Conservation (phyloP, 2,329 filamentous ascomycete species). For the Colletotrichum cordylinicola region DNA sequence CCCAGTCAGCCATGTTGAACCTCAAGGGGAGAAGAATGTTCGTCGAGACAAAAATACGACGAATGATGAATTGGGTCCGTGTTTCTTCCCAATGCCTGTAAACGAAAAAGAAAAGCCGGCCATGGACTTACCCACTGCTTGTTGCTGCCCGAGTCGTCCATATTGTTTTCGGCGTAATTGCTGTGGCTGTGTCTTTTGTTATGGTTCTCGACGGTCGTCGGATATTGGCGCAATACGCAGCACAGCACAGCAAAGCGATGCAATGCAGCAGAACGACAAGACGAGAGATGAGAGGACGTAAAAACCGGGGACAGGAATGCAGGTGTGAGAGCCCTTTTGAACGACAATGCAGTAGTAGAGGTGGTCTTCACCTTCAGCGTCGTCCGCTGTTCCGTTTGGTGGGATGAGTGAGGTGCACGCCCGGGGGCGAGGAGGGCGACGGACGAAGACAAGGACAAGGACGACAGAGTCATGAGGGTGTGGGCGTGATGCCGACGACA, state of each 20-base stretch:
- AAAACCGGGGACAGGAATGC: not conserved
- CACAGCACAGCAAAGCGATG: not conserved
- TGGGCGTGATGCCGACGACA: slow-evolving; percentile 9
- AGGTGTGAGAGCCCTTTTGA: slow-evolving; percentile 19
- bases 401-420: slow-evolving; percentile 4
- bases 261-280: not conserved
- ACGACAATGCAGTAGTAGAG: not conserved
- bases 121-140: slow-evolving; percentile 54
- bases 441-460: not conserved
- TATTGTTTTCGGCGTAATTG: not conserved
- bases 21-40: not conserved
- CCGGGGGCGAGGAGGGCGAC: not conserved
- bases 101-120: not conserved
- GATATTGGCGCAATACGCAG: not conserved
- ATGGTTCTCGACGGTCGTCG: not conserved
- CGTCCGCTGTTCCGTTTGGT: slow-evolving; percentile 8
- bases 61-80: not conserved
- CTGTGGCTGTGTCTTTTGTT: not conserved
- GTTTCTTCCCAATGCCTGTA: not conserved
- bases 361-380: not conserved
- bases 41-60: not conserved
- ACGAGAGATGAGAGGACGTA: not conserved
- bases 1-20: not conserved
- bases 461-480: slow-evolving; percentile 14
- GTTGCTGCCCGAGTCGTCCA: slow-evolving; percentile 38